A percentile compares a stretch with the other conserved stretches of the same genome.
These are phyloP conservation scores for Capsicum pubescens DNA, from an alignment of 257 asterid genomes.

Conservation along the genomic window DNA sequence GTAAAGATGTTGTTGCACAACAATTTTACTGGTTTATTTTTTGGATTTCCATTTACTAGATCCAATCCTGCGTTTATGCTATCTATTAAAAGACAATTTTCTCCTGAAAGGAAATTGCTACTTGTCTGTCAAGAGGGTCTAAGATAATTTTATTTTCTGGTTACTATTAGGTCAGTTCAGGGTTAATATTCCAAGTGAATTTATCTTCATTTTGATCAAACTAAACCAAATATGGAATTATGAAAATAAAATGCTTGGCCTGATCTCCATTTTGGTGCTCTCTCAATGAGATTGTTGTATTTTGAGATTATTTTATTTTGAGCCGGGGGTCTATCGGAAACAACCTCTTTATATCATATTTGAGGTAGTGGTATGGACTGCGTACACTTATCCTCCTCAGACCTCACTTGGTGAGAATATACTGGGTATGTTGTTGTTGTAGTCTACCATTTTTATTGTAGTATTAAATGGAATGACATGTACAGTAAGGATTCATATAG, in stretches of 20 bases:
- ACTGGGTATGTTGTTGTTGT: no score
- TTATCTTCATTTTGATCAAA: background rate
- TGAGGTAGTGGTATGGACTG: no score
- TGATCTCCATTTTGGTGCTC: background rate
- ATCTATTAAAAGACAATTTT: constrained; percentile 64
- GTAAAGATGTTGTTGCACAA: constrained; percentile 76
- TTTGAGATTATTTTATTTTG: no score
- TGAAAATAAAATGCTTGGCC: background rate
- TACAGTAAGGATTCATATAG: no score
- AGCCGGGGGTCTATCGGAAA: no score
- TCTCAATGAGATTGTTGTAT: background rate
- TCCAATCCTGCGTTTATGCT: constrained; percentile 73
- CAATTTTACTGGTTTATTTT: constrained; percentile 85
- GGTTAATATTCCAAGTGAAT: background rate
- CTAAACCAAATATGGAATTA: background rate
- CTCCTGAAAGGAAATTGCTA: constrained; percentile 78
- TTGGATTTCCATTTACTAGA: constrained; percentile 84
- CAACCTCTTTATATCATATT: no score
- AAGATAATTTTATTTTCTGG: no score
- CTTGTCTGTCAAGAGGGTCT: constrained; percentile 31
- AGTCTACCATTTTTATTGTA: no score
- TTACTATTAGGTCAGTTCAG: no score
- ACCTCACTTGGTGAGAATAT: no score
- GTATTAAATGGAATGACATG: no score
- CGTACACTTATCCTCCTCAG: no score